Conservation (phyloP, 495 filamentous ascomycete species). For the Penicillium paxilli region DNA sequence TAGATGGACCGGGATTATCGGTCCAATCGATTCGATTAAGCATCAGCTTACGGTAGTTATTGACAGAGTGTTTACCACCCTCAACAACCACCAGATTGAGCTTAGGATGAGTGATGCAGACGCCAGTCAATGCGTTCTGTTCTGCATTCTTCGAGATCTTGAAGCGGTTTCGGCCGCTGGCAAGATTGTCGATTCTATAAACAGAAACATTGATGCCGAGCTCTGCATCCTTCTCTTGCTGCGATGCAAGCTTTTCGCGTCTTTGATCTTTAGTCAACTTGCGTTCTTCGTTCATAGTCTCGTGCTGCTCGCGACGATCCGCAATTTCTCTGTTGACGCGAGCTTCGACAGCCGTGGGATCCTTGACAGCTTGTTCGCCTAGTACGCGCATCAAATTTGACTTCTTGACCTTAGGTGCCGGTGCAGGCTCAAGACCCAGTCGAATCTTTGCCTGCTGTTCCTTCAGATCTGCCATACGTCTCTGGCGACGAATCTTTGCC, state of each 20-base stretch:
- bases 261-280: constrained; percentile 90
- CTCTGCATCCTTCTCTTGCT: constrained; percentile 85
- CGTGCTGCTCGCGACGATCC: constrained; percentile 75
- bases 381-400: constrained; percentile 95
- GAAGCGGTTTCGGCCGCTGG: constrained; percentile 89
- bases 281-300: constrained; percentile 77
- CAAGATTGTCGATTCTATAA: constrained; percentile 83
- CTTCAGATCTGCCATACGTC: constrained; percentile 87
- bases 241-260: constrained; percentile 76
- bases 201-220: constrained; percentile 82
- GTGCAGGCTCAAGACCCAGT: constrained; percentile 83
- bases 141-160: constrained; percentile 91
- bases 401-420: constrained; percentile 93
- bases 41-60: constrained; percentile 86
- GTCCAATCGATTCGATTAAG: constrained; percentile 91
- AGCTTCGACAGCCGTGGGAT: constrained; percentile 95
- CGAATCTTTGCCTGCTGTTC: constrained; percentile 95
- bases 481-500: constrained; percentile 85
- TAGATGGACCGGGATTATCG: constrained; percentile 73
- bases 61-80: constrained; percentile 77
- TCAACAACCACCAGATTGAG: constrained; percentile 90
- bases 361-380: constrained; percentile 96
- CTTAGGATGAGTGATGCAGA: constrained; percentile 85
- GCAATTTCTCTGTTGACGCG: constrained; percentile 88
- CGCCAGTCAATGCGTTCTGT: constrained; percentile 78